Evolutionary conservation across 345 rosid genomes (phyloP).

Genomic region (Sonneratia alba): DNA sequence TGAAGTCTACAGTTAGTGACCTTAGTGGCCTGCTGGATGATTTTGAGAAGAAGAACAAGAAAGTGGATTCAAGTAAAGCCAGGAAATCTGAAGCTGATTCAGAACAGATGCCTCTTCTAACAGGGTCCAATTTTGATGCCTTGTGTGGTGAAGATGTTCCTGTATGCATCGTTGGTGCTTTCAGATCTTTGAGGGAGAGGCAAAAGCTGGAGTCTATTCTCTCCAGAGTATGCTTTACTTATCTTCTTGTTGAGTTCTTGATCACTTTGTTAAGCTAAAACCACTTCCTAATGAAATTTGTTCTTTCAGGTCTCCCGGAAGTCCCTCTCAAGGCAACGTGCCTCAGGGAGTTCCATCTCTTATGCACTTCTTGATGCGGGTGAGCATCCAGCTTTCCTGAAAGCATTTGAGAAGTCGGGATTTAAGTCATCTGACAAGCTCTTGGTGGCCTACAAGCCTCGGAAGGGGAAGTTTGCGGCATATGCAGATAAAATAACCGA

Average conservation of each 20-base stretch:
- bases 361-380: conserved; percentile 57
- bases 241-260: neutral
- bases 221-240: conserved; percentile 34
- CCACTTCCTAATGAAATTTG: neutral
- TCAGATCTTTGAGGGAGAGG: conserved; percentile 54
- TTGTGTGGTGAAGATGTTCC: conserved; percentile 62
- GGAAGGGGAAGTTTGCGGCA: conserved; percentile 51
- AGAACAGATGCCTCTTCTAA: conserved; percentile 38
- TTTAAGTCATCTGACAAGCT: conserved; percentile 41
- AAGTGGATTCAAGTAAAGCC: conserved; percentile 34
- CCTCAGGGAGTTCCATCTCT: conserved; percentile 41
- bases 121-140: conserved; percentile 37
- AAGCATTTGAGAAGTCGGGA: conserved; percentile 52
- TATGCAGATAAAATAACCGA: conserved; percentile 28
- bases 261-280: neutral
- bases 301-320: conserved; percentile 60
- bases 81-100: conserved; percentile 28
- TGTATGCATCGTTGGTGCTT: conserved; percentile 73
- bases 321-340: conserved; percentile 52
- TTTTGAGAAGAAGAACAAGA: conserved; percentile 70
- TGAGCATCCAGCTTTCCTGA: conserved; percentile 50
- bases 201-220: conserved; percentile 52
- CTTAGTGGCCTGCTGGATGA: conserved; percentile 53
- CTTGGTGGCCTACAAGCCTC: conserved; percentile 71
- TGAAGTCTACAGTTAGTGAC: conserved; percentile 57